These are phyloP conservation scores for Phaeolepiota aurea DNA, from an alignment of 768 basidiomycete genomes.

Conservation along the genomic window DNA sequence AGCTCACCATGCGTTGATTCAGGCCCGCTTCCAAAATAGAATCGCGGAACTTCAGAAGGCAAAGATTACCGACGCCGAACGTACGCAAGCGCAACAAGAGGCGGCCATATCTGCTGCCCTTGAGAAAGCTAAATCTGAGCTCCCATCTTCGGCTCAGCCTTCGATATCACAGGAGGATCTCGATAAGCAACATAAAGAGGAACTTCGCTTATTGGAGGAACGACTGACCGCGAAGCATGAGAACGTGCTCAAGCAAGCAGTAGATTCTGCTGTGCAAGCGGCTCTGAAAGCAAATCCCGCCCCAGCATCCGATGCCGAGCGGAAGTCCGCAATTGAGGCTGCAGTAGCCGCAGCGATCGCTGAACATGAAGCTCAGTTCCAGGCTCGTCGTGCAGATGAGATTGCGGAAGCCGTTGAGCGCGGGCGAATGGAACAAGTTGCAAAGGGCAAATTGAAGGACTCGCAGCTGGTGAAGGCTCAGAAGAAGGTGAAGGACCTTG, in stretches of 20 bases:
- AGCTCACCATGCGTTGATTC: too few relatives aligned
- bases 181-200: constrained; percentile 47
- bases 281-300: constrained; percentile 24
- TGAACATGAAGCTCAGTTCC: constrained; percentile 37
- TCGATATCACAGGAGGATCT: constrained; percentile 28
- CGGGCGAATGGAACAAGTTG: constrained; percentile 54
- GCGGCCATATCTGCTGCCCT: constrained; percentile 48
- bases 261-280: constrained; percentile 35
- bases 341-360: constrained; percentile 41
- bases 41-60: constrained; percentile 45
- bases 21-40: constrained; percentile 33
- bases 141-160: constrained; percentile 18
- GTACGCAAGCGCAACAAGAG: constrained; percentile 33
- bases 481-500: constrained; percentile 58
- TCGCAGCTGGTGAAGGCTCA: constrained; percentile 55
- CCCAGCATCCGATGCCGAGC: constrained; percentile 16
- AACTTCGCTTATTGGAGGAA: constrained; percentile 46
- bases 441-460: constrained; percentile 66
- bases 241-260: constrained; percentile 42
- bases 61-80: constrained; percentile 37
- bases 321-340: constrained; percentile 33
- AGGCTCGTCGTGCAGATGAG: constrained; percentile 43
- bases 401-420: constrained; percentile 60
- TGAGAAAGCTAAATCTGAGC: constrained; percentile 44
- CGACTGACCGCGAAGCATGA: constrained; percentile 46